A percentile compares a stretch with the other conserved stretches of the same genome.
Conservation (phyloP, 345 rosid genomes). For the Physaria fendleri region DNA sequence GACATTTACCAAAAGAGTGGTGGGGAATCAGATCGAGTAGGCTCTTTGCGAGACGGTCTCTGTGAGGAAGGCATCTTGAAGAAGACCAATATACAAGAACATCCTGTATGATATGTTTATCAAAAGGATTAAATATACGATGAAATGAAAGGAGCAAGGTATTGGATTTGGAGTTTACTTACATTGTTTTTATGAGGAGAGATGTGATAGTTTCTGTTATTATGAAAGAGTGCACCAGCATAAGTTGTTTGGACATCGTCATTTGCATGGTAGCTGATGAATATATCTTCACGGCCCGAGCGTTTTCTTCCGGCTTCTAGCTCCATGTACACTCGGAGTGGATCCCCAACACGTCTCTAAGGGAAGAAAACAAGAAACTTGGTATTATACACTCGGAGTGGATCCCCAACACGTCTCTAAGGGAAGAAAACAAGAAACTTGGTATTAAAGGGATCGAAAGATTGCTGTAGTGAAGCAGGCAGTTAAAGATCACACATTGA, state of each 20-base stretch:
- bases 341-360: conserved; percentile 72
- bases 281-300: conserved; percentile 80
- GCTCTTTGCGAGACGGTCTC: conserved; percentile 61
- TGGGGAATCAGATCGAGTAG: conserved; percentile 62
- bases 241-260: conserved; percentile 86
- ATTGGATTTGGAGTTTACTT: conserved; percentile 15
- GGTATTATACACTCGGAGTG: conserved; percentile 88
- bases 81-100: conserved; percentile 88
- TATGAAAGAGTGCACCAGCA: conserved; percentile 88
- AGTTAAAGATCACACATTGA: not conserved
- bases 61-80: conserved; percentile 70
- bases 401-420: conserved; percentile 72
- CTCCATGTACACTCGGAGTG: conserved; percentile 94
- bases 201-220: conserved; percentile 69
- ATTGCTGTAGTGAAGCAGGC: not conserved
- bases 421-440: conserved; percentile 1
- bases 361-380: conserved; percentile 3
- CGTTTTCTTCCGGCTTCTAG: conserved; percentile 82
- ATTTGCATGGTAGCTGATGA: conserved; percentile 81
- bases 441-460: not conserved
- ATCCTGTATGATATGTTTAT: conserved; percentile 36
- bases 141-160: not conserved
- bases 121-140: not conserved
- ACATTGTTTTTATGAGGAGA: conserved; percentile 64
- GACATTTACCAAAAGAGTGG: conserved; percentile 92